Evolutionary conservation across 768 basidiomycete species (phyloP), one percentile per base, ranked within the genome.

Genomic region (Termitomyces sp.): DNA sequence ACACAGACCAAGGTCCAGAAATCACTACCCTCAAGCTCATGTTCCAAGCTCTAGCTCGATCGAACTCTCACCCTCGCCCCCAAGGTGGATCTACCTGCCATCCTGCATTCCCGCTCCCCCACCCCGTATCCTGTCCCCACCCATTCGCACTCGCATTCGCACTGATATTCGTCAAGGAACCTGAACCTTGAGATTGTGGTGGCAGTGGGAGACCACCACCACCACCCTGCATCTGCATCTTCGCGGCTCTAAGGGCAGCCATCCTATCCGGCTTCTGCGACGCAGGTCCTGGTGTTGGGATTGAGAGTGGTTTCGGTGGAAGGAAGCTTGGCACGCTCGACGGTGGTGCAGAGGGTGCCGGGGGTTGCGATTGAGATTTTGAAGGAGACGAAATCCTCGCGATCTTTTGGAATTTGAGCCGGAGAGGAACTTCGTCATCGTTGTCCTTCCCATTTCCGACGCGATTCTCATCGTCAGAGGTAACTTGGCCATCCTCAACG

Each of bases 221-320:
- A 14, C 32, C 46, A 29, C 42, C 17, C 17, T 49, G 25, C 38
- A 56, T 38, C 51, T 62, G 57, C 48, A 63, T 20, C 50, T 63
- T 63, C 29, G 17, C 62, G 1, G 59, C 62, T 17, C 62, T 47
- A 0, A 63, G 54, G 25, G 59, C 58, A 11, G 62, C 62, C 54
- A 63, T 60, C 49, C 62, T 59, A 29, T 60, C 62, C 5, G 54
- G 43, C 32, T 47, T 40, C 12, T 52, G 51, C 5, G 25, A 32
- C 25, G 29, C 14, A 5, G 29, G 15, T 14, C 3, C 38, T 20
- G 56, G 12, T 5, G 37, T 20, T 34, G 42, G 5, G 12, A 32
- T 36, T 2, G 49, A n/a, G 2, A 40, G 42, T 2, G 59, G 50
- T 36, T 43, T 51, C n/a, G 50, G 55, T 1, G 59, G n/a, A 29